Base-by-base conservation (phyloP, 495 filamentous ascomycete species). In the Lentithecium fluviatile region DNA sequence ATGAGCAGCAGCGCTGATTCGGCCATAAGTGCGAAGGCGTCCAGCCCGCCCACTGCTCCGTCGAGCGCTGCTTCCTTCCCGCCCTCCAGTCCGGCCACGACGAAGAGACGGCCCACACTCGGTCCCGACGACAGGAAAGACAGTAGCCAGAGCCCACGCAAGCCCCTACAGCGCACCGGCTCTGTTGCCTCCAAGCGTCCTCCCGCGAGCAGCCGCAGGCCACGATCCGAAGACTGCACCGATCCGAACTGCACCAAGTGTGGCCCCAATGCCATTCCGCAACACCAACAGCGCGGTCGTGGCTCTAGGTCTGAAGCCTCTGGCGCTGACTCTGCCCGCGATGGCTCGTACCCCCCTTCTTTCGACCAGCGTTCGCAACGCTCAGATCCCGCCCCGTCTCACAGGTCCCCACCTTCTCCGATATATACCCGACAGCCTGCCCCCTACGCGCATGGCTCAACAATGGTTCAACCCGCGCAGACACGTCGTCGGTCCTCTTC, bases 1-100 rank as follows among this genome's bases (percentile, higher is more conserved):
- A 74, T 73, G 61, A 76, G 75, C 69, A 76, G 75, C 69, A 81
- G 78, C 72, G 77, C 79, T 74, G 77, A 81, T 75, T 82, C 82
- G 60, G 77, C 71, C 29, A 73, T 64, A 78, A 68, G 63, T 63
- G 45, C 52, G 21, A 42, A 60, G 60, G 58, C 66, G 46, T 48
- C 55, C 20, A 48, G 68, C 19, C 52, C 68, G 32, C 49, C 63
- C 15, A 45, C 29, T n/a, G 55, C 48, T 15, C n/a, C 45, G n/a
- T 55, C 43, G 20, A 42, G 37, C 49, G 21, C 58, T 51, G 38
- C 42, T 20, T 56, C 53, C 7, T 32, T 29, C 15, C 62, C 46
- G 21, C 49, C 45, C 19, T 24, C 54, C 5, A 50, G 50, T 48
- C 65, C 50, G 12, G 56, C 56, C 13, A 23, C 29, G 25, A 15